A percentile compares a stretch with the other conserved stretches of the same genome.
phyloP scores from a whole-genome alignment of 768 basidiomycete species.

The Serpula lacrymans region DNA sequence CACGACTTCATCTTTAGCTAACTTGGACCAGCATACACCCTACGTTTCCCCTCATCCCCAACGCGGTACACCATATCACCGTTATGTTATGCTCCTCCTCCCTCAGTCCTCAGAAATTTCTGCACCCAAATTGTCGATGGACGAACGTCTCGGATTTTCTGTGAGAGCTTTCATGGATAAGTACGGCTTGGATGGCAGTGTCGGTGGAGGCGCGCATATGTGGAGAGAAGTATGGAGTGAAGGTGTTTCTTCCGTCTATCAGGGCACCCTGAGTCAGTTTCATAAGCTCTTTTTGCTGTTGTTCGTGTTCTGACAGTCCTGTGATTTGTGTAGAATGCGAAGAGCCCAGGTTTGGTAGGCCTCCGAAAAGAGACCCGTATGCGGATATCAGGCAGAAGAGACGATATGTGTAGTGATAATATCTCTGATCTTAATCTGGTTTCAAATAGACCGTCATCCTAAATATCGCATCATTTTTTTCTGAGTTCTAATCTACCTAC shows the following conservation, averaged over 20 bases:
- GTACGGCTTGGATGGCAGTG: constrained; percentile 49
- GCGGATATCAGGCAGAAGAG: constrained; percentile 25
- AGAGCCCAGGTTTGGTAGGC: constrained; percentile 23
- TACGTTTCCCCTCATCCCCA: constrained; percentile 94
- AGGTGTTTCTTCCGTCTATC: constrained; percentile 62
- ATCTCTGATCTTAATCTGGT: too few relatives aligned
- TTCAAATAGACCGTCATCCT: too few relatives aligned
- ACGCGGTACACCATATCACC: constrained; percentile 85
- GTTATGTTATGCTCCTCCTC: constrained; percentile 76
- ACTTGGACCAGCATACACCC: constrained; percentile 54
- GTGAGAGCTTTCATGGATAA: constrained; percentile 57
- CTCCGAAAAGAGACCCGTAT: constrained; percentile 28
- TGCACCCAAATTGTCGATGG: constrained; percentile 44
- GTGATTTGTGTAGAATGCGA: constrained; percentile 11
- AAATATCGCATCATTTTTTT: too few relatives aligned
- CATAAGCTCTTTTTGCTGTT: background rate
- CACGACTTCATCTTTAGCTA: constrained; percentile 35
- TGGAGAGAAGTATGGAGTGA: constrained; percentile 78
- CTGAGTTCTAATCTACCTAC: too few relatives aligned
- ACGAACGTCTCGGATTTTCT: constrained; percentile 58
- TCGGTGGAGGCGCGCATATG: constrained; percentile 77
- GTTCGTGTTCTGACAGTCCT: background rate
- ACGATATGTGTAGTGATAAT: constrained; percentile 22
- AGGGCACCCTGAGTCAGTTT: constrained; percentile 61
- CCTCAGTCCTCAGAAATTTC: constrained; percentile 54